Evolutionary conservation across 306 rosid species (phyloP), one percentile per base, ranked within the genome.

Genomic region (Datisca glomerata): DNA sequence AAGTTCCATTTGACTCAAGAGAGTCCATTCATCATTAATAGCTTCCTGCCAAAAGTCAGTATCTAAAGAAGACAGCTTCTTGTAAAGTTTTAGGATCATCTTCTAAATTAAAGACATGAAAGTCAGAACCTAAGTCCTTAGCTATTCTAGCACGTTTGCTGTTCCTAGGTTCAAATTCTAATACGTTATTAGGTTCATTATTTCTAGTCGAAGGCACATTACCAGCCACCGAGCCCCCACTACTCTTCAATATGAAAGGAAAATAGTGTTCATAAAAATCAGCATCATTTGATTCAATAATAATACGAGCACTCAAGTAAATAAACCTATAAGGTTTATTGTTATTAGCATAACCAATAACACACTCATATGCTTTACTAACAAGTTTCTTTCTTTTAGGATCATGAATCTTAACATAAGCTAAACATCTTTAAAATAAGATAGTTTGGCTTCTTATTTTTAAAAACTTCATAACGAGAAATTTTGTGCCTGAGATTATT

Each of bases 311-410:
- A 0, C 34, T 21, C 8, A 44, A 18, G 2, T 44, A 17, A 43
- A 16, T 22, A n/a, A 55, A 33, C n/a, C 24, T 34, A 18, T 55
- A 55, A 1, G 61, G n/a, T n/a, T n/a, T n/a, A n/a, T n/a, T 28
- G 20, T 41, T 41, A 6, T 18, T 3, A 17, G 3, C 13, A 29
- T 41, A 53, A 3, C 29, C 31, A 18, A 40, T 3, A 21, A 53
- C 24, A 53, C 41, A 53, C 17, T 13, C 43, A 18, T 28, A 53
- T 8, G 59, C 29, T 19, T 18, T 40, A 13, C 7, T 16, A 11
- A 12, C 27, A 9, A 29, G 4, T 47, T 47, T 33, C 4, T 10
- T 2, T 44, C 13, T 17, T 18, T 55, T 44, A 2, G 12, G 20
- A 3, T 56, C 2, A 10, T 8, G 31, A 5, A 25, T 10, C 3